Evolutionary conservation across 2,329 filamentous ascomycete species (phyloP), one percentile per base, ranked within the genome.

Genomic region (Cladosporium sp.): DNA sequence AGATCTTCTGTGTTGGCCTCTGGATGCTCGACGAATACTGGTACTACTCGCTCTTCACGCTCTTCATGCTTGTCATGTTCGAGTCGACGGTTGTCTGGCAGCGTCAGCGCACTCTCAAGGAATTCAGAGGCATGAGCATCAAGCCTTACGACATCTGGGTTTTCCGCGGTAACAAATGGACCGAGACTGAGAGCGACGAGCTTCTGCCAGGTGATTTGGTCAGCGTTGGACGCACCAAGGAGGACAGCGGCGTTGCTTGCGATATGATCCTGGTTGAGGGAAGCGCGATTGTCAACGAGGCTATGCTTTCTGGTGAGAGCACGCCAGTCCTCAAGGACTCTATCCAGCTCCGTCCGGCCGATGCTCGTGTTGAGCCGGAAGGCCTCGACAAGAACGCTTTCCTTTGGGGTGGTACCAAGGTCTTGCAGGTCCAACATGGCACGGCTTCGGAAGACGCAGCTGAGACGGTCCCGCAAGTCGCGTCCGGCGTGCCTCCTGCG

Each of bases 1-100:
- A 98, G 77, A 79, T 98, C 56, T 98, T 98, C 77, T 98, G 95
- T 64, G 93, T 98, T 54, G 95, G 93, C 13, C 76, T 98, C 56
- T 98, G 93, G 93, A 89, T 97, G 84, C 76, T 98, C 67, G 93
- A 98, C 67, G 95, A 98, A 73, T 98, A 97, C 74, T 98, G 95
- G 93, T 98, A 98, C 77, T 98, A 98, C 75, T 97, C 93, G 56
- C 82, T 98, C 16, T 98, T 98, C 72, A 98, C 95, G 0, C 84
- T 98, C 18, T 91, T 97, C 75, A 98, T 98, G 95, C 82, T 98
- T 52, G 89, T 98, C 61, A 85, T 83, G 54, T 98, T 98, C 63
- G 93, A 98, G 76, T 96, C 91, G 70, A 98, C 93, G 2, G 95
- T 98, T 35, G 95, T 98, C 13, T 98, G 93, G 95, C 93, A 98